Conservation (phyloP, 768 basidiomycete species). For the Leccinellum rugosiceps region DNA sequence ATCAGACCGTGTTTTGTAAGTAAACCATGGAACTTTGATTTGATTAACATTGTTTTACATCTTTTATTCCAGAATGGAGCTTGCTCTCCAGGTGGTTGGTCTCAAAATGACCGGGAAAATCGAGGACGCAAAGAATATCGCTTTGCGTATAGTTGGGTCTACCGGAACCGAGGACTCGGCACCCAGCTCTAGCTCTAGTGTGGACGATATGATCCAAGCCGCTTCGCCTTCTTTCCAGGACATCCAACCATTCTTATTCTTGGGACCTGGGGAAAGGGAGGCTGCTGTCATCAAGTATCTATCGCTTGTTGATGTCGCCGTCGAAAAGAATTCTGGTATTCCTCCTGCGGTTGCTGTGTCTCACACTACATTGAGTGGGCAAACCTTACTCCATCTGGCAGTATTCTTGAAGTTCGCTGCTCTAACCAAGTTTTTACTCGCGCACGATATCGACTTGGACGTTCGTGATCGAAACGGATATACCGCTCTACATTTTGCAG, state of each 20-base stretch:
- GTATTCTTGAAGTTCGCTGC: conserved; percentile 72
- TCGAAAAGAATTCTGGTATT: conserved; percentile 41
- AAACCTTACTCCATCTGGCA: conserved; percentile 88
- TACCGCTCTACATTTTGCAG: conserved; percentile 87
- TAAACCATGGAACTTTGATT: conserved; percentile 16
- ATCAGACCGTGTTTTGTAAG: conserved; percentile 83
- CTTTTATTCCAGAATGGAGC: conserved; percentile 70
- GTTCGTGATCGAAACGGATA: conserved; percentile 85
- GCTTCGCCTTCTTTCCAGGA: conserved; percentile 45
- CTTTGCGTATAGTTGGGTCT: conserved; percentile 86
- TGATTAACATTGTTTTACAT: conserved; percentile 14
- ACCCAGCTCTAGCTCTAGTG: conserved; percentile 28
- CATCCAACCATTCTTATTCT: conserved; percentile 54
- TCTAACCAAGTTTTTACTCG: conserved; percentile 69
- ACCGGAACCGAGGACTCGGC: conserved; percentile 52
- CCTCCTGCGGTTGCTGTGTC: conserved; percentile 61
- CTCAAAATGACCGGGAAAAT: conserved; percentile 96
- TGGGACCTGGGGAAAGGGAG: conserved; percentile 57
- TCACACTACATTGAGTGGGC: conserved; percentile 65
- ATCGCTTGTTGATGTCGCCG: conserved; percentile 64
- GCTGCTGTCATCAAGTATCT: conserved; percentile 77
- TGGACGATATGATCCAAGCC: conserved; percentile 53
- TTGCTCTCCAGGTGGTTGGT: conserved; percentile 92
- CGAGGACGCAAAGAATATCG: conserved; percentile 90
- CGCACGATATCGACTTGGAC: conserved; percentile 74